Evolutionary conservation across 2,329 filamentous ascomycete species (phyloP), one percentile per base, ranked within the genome.

Genomic region (Pleoardoris graminearum): DNA sequence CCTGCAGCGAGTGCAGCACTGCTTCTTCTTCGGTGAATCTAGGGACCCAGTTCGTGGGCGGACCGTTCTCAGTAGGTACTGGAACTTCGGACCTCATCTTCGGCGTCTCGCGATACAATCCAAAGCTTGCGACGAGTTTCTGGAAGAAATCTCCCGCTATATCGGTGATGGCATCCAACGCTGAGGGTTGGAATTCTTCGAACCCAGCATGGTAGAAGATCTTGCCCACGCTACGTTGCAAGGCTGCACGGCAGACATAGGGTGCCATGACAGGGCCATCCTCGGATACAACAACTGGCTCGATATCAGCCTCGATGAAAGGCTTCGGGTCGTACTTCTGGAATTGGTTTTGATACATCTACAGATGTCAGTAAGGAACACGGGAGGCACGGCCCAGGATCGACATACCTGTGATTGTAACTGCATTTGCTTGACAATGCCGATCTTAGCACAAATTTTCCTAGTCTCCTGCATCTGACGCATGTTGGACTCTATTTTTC

Each of bases 361-460:
- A 63, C 27, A 25, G 17, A 10, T 10, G 33, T 47, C n/a, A 47
- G 44, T 8, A 47, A 19, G 21, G 29, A 21, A 23, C 4, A n/a
- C 10, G 2, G 8, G 16, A 49, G 22, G 42, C 37, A 44, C 38
- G 27, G 27, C 52, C 7, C 25, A 39, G 52, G 25, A 6, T 30
- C 43, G 11, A 67, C 78, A 69, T 83, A 91, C 90, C 83, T 97
- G 94, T 46, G 91, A 90, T 73, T 99, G 94, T 48, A 97, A 85
- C 76, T 99, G 94, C 94, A 99, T 99, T 77, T 99, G 94, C 78
- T 97, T 99, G 71, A 99, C 94, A 56, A 99, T 91, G 43, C 90
- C 88, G 70, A 99, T 96, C 76, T 97, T 99, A 10, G 91, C 91
- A 66, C 91, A 96, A 25, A 99, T 83, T 70, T 97, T 97, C 62